Evolutionary conservation across 495 filamentous ascomycete species (phyloP).

Genomic region (Xylaria grammica): DNA sequence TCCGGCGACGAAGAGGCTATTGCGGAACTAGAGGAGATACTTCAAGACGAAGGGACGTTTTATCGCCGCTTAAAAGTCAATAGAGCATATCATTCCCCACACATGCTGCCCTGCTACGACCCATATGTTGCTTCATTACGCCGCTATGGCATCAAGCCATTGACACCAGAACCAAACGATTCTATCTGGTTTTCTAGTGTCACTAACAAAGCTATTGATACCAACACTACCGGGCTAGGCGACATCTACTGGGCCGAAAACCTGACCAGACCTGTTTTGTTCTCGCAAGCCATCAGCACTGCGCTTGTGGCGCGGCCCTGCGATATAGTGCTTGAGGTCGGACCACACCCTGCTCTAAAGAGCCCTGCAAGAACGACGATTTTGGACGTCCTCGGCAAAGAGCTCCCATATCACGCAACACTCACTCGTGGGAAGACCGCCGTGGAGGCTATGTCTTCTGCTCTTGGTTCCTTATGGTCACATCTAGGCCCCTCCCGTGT

Average conservation of each 20-base stretch:
- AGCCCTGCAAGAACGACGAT: slow-evolving; percentile 34
- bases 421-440: slow-evolving; percentile 23
- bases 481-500: slow-evolving; percentile 6
- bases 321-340: slow-evolving; percentile 50
- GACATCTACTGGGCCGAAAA: slow-evolving; percentile 51
- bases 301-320: slow-evolving; percentile 21
- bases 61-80: slow-evolving; percentile 47
- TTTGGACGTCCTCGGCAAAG: slow-evolving; percentile 10
- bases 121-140: slow-evolving; percentile 29
- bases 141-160: slow-evolving; percentile 33
- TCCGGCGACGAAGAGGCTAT: slow-evolving; percentile 46
- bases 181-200: slow-evolving; percentile 33
- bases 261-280: slow-evolving; percentile 52
- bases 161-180: slow-evolving; percentile 33
- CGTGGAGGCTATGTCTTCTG: slow-evolving; percentile 31
- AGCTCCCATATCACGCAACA: slow-evolving; percentile 32
- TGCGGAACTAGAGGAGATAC: slow-evolving; percentile 32
- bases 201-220: slow-evolving; percentile 28
- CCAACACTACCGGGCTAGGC: slow-evolving; percentile 8
- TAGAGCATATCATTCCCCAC: slow-evolving; percentile 57
- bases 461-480: slow-evolving; percentile 40
- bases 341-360: slow-evolving; percentile 55
- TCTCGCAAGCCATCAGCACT: slow-evolving; percentile 48
- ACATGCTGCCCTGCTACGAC: slow-evolving; percentile 45
- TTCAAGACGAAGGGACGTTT: slow-evolving; percentile 51